A percentile compares a stretch with the other conserved stretches of the same genome.
phyloP scores from a whole-genome alignment of 2,329 filamentous ascomycete genomes.

The Colletotrichum sp. region DNA sequence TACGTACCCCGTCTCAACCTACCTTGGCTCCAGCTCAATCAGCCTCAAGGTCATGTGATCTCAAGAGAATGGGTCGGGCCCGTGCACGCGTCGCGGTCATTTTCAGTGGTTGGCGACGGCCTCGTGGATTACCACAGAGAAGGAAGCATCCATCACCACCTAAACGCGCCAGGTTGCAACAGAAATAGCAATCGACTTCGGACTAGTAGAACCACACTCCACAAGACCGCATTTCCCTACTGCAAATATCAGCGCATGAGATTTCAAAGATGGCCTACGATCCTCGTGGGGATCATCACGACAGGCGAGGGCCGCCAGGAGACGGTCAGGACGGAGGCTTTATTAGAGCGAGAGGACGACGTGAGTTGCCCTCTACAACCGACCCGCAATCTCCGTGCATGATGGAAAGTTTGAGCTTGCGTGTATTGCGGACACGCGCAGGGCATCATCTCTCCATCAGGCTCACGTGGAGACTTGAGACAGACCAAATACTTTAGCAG shows the following conservation, averaged over 20 bases:
- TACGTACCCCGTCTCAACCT: background rate
- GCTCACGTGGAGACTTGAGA: background rate
- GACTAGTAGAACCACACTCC: background rate
- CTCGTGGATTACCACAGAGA: background rate
- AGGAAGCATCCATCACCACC: background rate
- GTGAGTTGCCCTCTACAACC: conserved; percentile 41
- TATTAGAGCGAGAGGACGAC: conserved; percentile 54
- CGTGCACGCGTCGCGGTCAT: conserved; percentile 16
- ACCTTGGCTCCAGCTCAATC: background rate
- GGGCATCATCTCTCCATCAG: background rate
- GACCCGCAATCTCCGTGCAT: background rate
- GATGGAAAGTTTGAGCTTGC: background rate
- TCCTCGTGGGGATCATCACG: conserved; percentile 55
- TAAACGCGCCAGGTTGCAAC: background rate
- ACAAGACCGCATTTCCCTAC: background rate
- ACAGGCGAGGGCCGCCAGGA: conserved; percentile 36
- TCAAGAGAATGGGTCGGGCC: background rate
- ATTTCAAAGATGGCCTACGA: conserved; percentile 54
- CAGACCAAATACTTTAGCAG: background rate
- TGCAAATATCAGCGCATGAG: conserved; percentile 4
- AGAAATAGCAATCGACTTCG: background rate
- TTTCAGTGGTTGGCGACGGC: conserved; percentile 13
- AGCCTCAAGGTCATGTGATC: conserved; percentile 4
- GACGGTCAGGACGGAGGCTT: conserved; percentile 48
- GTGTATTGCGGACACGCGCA: background rate